Base-by-base conservation (phyloP, 2,329 filamentous ascomycete genomes). In the Nothophoma quercina region DNA sequence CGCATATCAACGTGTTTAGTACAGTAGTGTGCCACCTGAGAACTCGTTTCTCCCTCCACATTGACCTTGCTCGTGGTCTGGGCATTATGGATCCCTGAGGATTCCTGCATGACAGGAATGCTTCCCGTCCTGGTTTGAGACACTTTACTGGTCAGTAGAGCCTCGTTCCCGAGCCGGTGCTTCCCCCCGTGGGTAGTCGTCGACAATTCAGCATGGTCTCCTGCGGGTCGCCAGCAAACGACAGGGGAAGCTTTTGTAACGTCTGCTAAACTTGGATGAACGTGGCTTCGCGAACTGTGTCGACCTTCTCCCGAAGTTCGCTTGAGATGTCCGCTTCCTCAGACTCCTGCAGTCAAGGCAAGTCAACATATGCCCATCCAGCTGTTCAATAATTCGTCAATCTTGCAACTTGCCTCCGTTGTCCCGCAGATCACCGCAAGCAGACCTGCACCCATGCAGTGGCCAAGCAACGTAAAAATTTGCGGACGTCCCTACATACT, bases 61-160 rank as follows among this genome's bases (percentile, higher is more conserved):
- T 16, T 32, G 38, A 47, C 42, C 26, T 53, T 47, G 43, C 50
- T 53, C 43, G 43, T 48, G 50, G 40, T 39, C 50, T 48, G 33
- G 21, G 50, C 43, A 23, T 22, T n/a, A n/a, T 29, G 25, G 33
- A 12, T 39, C 39, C 30, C 38, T 43, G 43, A 33, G 16, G 21
- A n/a, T 42, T 22, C 33, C 25, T 43, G 50, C 43, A 53, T 40
- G 26, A 12, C 32, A 40, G 43, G 50, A 51, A 33, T 21, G 30
- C 15, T 22, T 33, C 32, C 35, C 28, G 6, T 33, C 32, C 43
- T 41, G 32, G n/a, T 25, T 36, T 29, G 2, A 22, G 21, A 23
- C 32, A 15, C 39, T 4, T 42, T 22, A 53, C 22, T 53, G 50
- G 50, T 10, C 25, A 5, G 5, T 18, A n/a, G 15, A 29, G 36